phyloP scores from a whole-genome alignment of 2,329 filamentous ascomycete genomes.

The Colletotrichum shisoi region DNA sequence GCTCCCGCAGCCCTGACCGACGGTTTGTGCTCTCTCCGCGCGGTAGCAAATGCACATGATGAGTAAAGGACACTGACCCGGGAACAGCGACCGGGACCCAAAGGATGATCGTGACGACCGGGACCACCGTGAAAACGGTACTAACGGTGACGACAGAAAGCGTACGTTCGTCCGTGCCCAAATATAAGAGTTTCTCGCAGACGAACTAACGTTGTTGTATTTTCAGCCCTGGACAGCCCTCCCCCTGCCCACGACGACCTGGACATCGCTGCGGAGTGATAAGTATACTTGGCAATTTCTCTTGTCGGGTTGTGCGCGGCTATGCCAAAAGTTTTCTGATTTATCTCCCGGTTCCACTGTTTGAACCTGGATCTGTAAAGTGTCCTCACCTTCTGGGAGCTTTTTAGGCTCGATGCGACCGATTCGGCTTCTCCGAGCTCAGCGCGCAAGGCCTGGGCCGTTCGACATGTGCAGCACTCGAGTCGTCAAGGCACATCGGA shows the following conservation, averaged over 20 bases:
- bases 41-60: background rate
- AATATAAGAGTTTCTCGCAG: background rate
- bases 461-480: conserved; percentile 29
- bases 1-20: conserved; percentile 74
- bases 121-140: conserved; percentile 76
- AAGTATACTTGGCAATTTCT: conserved; percentile 38
- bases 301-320: conserved; percentile 34
- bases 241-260: conserved; percentile 90
- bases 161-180: conserved; percentile 60
- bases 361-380: conserved; percentile 38
- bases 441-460: conserved; percentile 20
- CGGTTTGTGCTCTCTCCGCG: conserved; percentile 53
- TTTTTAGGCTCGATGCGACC: conserved; percentile 40
- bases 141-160: conserved; percentile 91
- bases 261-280: conserved; percentile 88
- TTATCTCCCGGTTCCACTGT: conserved; percentile 27
- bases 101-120: conserved; percentile 76
- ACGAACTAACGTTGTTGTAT: conserved; percentile 39
- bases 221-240: conserved; percentile 73
- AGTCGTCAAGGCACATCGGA: conserved; percentile 18
- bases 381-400: conserved; percentile 39
- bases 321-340: conserved; percentile 35
- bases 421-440: conserved; percentile 28
- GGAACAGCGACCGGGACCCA: conserved; percentile 59
- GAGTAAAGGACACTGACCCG: conserved; percentile 45